These are phyloP conservation scores for Monosporascus sp. DNA, from an alignment of 2,329 filamentous ascomycete species.

Conservation along the genomic window DNA sequence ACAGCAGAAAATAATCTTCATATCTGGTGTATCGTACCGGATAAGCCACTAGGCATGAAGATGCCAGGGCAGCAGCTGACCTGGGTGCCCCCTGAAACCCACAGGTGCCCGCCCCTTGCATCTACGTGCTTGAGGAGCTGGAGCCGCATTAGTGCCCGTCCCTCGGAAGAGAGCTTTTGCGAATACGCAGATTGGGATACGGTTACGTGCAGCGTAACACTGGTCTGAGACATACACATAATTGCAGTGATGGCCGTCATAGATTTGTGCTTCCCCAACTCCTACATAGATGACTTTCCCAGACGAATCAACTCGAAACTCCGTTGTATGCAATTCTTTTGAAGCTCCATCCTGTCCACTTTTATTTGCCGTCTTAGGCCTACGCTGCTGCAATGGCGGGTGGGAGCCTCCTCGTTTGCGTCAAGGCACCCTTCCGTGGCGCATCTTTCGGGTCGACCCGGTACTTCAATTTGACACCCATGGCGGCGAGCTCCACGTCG, in stretches of 20 bases:
- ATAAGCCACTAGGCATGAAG: background rate
- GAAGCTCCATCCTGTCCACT: background rate
- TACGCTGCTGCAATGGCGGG: slow-evolving; percentile 20
- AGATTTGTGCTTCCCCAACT: background rate
- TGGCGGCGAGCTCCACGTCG: slow-evolving; percentile 91
- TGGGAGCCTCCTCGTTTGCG: slow-evolving; percentile 25
- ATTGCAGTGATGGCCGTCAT: no score
- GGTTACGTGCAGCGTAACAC: background rate
- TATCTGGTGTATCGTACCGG: background rate
- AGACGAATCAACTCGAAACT: background rate
- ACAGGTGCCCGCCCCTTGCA: background rate
- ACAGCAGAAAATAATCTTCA: background rate
- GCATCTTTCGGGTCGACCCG: slow-evolving; percentile 60
- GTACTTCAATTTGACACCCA: slow-evolving; percentile 95
- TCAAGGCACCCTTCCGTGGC: slow-evolving; percentile 47
- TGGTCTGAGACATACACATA: background rate
- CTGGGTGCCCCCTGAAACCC: background rate
- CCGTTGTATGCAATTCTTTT: background rate
- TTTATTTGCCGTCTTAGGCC: slow-evolving; percentile 5
- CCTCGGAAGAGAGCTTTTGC: background rate
- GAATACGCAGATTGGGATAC: background rate
- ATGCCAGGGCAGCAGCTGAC: no score
- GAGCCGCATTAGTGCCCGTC: background rate
- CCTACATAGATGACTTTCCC: background rate
- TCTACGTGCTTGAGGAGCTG: background rate